Percentiles rank a stretch among this genome's conserved stretches.
Evolutionary conservation across 2,329 filamentous ascomycete species (phyloP).

Genomic region (Neofusicoccum ribis): DNA sequence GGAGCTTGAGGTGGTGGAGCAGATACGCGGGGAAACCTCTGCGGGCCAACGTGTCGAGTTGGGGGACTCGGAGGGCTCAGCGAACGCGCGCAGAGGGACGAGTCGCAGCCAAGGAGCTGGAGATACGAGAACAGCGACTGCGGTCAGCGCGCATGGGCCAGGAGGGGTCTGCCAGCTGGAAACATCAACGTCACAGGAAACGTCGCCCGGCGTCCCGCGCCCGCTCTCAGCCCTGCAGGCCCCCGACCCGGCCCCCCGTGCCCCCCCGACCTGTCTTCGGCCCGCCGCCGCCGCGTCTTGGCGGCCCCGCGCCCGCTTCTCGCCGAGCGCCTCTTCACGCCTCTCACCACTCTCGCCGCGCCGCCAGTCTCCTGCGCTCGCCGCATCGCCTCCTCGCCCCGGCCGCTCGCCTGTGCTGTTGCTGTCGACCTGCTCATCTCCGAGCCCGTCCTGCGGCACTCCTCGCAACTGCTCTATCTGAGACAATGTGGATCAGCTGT

Average conservation of each 20-base stretch:
- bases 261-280: background rate
- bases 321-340: background rate
- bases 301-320: background rate
- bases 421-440: background rate
- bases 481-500: constrained; percentile 1
- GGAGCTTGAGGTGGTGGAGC: constrained; percentile 7
- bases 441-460: background rate
- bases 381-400: background rate
- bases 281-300: background rate
- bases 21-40: constrained; percentile 10
- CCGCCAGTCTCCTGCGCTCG: background rate
- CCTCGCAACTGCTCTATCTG: background rate
- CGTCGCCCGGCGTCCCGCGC: background rate
- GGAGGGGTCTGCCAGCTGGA: background rate
- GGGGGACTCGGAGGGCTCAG: background rate
- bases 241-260: background rate
- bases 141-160: background rate
- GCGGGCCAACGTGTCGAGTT: constrained; percentile 13
- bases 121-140: background rate
- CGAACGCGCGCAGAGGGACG: background rate
- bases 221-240: constrained; percentile 4
- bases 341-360: background rate
- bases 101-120: background rate
- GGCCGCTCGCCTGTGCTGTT: background rate
- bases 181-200: constrained; percentile 12